phyloP scores from a whole-genome alignment of 23 red algal species.

The Gracilaria vermiculophylla region DNA sequence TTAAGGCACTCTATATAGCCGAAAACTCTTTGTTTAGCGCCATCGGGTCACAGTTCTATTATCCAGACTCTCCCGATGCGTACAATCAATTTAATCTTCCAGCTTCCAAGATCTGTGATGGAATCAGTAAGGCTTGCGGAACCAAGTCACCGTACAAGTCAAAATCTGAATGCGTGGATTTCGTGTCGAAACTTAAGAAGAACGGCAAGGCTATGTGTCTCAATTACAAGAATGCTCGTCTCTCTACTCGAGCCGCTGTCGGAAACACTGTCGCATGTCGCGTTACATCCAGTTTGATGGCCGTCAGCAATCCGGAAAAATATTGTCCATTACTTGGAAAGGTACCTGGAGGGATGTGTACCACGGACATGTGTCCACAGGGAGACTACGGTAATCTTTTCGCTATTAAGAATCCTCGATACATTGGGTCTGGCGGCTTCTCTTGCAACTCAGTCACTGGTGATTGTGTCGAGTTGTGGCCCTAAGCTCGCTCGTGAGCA shows the following conservation, averaged over 20 bases:
- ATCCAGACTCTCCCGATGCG: neutral
- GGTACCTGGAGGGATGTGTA: neutral
- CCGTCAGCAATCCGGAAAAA: neutral
- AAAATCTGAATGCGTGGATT: neutral
- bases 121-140: neutral
- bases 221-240: neutral
- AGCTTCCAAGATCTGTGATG: neutral
- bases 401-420: neutral
- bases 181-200: neutral
- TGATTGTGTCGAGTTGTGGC: neutral
- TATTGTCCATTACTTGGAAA: neutral
- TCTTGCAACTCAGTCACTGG: neutral
- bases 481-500: too few species aligned
- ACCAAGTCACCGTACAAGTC: neutral
- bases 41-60: neutral
- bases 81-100: neutral
- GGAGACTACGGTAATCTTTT: neutral
- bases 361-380: neutral
- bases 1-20: neutral
- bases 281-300: neutral
- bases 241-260: neutral
- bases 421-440: neutral
- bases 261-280: neutral
- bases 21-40: neutral
- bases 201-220: neutral